phyloP scores from a whole-genome alignment of 2,329 filamentous ascomycete species.

The Alternaria postmessia region DNA sequence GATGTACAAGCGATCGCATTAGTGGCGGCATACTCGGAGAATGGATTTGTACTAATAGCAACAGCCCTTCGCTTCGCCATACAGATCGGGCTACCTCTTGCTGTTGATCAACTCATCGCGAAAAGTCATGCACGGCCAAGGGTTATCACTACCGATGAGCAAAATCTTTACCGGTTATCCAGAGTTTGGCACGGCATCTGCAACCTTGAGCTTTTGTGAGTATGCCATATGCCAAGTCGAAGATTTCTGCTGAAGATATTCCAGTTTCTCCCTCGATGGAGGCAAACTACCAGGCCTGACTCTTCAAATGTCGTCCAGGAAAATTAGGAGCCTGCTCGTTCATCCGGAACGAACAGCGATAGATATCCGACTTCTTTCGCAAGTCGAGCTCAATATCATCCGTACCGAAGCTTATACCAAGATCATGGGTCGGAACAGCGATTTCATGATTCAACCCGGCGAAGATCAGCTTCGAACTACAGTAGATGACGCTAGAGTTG shows the following conservation, averaged over 20 bases:
- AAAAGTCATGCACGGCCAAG: constrained; percentile 15
- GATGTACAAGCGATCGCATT: constrained; percentile 62
- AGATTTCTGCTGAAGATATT: constrained; percentile 1
- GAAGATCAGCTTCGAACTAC: constrained; percentile 31
- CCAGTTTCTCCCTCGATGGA: constrained; percentile 55
- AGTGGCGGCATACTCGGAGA: constrained; percentile 62
- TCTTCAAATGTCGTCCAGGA: constrained; percentile 49
- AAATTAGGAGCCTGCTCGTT: constrained; percentile 57
- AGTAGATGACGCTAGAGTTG: constrained; percentile 33
- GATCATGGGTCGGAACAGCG: constrained; percentile 22
- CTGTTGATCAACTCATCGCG: constrained; percentile 54
- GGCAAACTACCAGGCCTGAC: constrained; percentile 56
- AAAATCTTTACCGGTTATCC: constrained; percentile 45
- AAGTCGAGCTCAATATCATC: constrained; percentile 60
- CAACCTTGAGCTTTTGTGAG: constrained; percentile 58
- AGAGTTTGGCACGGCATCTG: constrained; percentile 63
- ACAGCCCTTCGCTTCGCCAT: constrained; percentile 62
- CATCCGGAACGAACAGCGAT: constrained; percentile 56
- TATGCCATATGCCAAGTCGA: neutral
- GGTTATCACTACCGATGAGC: constrained; percentile 33
- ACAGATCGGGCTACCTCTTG: constrained; percentile 54
- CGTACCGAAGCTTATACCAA: constrained; percentile 42
- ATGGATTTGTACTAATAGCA: constrained; percentile 60
- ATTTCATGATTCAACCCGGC: constrained; percentile 19
- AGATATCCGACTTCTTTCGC: constrained; percentile 62